Percentiles rank a stretch among this genome's conserved stretches.
phyloP scores from a whole-genome alignment of 495 filamentous ascomycete species.

The Endocarpon pusillum region DNA sequence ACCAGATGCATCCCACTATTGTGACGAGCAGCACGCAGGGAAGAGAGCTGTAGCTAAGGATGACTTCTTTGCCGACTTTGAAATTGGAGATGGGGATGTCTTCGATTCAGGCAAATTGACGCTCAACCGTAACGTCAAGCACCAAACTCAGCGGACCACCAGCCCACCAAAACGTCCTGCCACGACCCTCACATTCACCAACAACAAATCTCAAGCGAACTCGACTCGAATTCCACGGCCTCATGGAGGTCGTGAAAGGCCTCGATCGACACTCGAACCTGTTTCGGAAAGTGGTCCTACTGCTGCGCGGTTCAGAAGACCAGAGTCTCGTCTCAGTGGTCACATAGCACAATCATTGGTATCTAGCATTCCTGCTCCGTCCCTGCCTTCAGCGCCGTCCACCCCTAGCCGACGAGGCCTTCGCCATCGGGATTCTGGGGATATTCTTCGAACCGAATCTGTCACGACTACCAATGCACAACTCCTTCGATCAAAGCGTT shows the following conservation, averaged over 20 bases:
- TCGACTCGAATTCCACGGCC: constrained; percentile 44
- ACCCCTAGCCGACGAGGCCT: constrained; percentile 43
- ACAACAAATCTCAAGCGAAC: constrained; percentile 39
- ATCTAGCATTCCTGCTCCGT: constrained; percentile 43
- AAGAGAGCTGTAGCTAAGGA: constrained; percentile 36
- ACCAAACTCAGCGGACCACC: constrained; percentile 46
- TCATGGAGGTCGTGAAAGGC: constrained; percentile 44
- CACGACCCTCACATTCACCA: constrained; percentile 80
- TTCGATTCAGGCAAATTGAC: constrained; percentile 66
- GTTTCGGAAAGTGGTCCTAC: constrained; percentile 82
- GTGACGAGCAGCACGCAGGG: constrained; percentile 16
- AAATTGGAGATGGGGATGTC: constrained; percentile 66
- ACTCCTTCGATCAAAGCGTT: constrained; percentile 68
- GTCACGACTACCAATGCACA: constrained; percentile 52
- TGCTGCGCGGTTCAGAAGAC: constrained; percentile 36
- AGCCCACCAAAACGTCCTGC: constrained; percentile 58
- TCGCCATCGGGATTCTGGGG: constrained; percentile 36
- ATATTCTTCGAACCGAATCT: constrained; percentile 34
- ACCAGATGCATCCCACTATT: constrained; percentile 18
- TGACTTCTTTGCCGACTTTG: constrained; percentile 75
- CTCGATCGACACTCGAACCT: constrained; percentile 68
- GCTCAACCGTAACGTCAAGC: constrained; percentile 85
- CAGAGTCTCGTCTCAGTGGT: constrained; percentile 44
- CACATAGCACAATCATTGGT: constrained; percentile 50
- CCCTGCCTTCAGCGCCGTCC: constrained; percentile 28